Conservation (phyloP, 78 protist species). For the Bigelowiella natans region DNA sequence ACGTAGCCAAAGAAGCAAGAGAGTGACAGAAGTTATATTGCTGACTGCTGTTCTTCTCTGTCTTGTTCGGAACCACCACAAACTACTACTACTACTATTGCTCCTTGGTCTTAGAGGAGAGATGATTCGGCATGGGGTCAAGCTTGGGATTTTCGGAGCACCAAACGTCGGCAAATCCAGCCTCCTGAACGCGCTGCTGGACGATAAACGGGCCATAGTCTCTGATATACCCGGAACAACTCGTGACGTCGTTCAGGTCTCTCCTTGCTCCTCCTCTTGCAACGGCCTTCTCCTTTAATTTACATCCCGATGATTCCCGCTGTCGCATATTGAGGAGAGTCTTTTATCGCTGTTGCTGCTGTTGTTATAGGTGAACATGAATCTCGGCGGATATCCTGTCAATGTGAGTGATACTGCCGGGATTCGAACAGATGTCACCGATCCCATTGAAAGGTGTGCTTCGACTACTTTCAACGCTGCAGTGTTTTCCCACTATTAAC, state of each 20-base stretch:
- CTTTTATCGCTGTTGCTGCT: no score
- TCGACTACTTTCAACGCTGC: constrained; percentile 18
- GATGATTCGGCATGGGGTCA: not conserved
- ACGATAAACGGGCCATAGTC: constrained; percentile 73
- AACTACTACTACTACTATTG: not conserved
- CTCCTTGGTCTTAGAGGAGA: not conserved
- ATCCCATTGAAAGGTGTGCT: constrained; percentile 49
- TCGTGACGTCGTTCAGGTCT: constrained; percentile 72
- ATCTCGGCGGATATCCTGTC: constrained; percentile 71
- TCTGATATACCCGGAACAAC: constrained; percentile 77
- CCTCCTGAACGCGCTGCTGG: constrained; percentile 63
- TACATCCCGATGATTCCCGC: no score
- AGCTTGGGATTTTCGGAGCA: constrained; percentile 50
- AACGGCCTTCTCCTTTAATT: no score
- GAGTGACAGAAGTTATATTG: no score
- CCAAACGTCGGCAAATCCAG: constrained; percentile 61
- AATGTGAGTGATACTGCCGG: constrained; percentile 76
- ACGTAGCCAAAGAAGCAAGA: no score
- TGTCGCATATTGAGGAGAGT: no score
- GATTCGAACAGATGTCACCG: constrained; percentile 33
- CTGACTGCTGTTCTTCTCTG: no score
- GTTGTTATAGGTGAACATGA: constrained; percentile 51
- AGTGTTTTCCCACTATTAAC: no score
- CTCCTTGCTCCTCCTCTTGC: no score
- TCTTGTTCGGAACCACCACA: no score